Conservation (phyloP, 345 rosid species). For the Populus simonii region DNA sequence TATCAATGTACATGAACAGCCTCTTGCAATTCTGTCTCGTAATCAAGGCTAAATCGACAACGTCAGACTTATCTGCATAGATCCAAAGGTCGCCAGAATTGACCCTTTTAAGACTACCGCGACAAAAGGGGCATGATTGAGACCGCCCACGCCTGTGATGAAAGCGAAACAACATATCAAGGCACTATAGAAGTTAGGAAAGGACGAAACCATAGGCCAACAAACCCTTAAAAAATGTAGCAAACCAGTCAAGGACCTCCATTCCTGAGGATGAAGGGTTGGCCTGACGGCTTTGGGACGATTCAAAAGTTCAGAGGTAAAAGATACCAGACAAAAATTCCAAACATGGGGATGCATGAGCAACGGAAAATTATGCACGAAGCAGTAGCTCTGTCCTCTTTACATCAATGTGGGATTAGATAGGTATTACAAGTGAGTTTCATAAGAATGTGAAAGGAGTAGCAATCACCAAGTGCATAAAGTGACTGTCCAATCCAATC, state of each 20-base stretch:
- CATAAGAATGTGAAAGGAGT: background rate
- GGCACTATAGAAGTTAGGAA: constrained; percentile 6
- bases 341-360: background rate
- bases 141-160: constrained; percentile 60
- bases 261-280: background rate
- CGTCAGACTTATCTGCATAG: constrained; percentile 43
- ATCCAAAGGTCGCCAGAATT: constrained; percentile 70
- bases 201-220: background rate
- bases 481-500: background rate
- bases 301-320: background rate
- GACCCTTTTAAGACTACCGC: constrained; percentile 61
- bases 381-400: background rate
- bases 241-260: background rate
- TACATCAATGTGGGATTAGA: background rate
- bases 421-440: background rate
- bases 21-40: constrained; percentile 56
- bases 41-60: constrained; percentile 46
- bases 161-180: constrained; percentile 50
- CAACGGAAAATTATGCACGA: background rate
- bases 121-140: constrained; percentile 69
- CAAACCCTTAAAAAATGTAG: background rate
- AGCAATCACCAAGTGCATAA: background rate
- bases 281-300: background rate
- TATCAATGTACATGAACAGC: constrained; percentile 57
- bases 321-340: too few relatives aligned